Base-by-base conservation (phyloP, 495 filamentous ascomycete genomes). In the Aspergillus sclerotioniger region DNA sequence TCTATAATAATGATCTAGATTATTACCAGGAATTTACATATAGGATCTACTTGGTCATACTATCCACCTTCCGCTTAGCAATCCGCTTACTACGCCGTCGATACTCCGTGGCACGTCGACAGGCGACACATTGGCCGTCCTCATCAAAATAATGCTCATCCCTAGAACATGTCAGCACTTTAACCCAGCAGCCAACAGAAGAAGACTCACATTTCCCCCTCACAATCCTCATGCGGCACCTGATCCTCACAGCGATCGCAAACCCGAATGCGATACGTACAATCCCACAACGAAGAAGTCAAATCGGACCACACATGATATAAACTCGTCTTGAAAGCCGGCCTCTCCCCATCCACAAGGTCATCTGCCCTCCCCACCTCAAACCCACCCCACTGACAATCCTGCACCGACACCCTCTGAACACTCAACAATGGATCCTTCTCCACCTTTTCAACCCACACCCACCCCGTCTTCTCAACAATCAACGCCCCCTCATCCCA, bases 81-180 rank as follows among this genome's bases (percentile, higher is more conserved):
- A 41, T n/a, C 37, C 37, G 13, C 37, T 41, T 41, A 15, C 37
- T 41, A 12, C 37, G 37, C 37, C 37, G 37, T 41, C 37, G 37
- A 15, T 41, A 41, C 37, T 41, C 37, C 9, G 13, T 41, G 3
- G 37, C 37, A 12, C 37, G 13, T n/a, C 37, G 37, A n/a, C 37
- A 41, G 5, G 8, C 37, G 2, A 41, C 37, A 41, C 37, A 41
- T 6, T n/a, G 37, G 2, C 37, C 37, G 12, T 41, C 37, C 1
- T n/a, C 37, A 41, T 41, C 37, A 41, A 41, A 41, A 41, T 41
- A 41, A 41, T 41, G 37, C 12, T 41, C 37, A 41, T 41, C 37
- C 37, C 37, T 41, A 41, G 1, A 41, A 15, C 13, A 6, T 3
- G 37, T 41, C 37, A 41, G 37, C 12, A 41, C 13, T n/a, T n/a